Evolutionary conservation across 2,329 filamentous ascomycete species (phyloP), one percentile per base, ranked within the genome.

Genomic region (Trichoderma atroviride): DNA sequence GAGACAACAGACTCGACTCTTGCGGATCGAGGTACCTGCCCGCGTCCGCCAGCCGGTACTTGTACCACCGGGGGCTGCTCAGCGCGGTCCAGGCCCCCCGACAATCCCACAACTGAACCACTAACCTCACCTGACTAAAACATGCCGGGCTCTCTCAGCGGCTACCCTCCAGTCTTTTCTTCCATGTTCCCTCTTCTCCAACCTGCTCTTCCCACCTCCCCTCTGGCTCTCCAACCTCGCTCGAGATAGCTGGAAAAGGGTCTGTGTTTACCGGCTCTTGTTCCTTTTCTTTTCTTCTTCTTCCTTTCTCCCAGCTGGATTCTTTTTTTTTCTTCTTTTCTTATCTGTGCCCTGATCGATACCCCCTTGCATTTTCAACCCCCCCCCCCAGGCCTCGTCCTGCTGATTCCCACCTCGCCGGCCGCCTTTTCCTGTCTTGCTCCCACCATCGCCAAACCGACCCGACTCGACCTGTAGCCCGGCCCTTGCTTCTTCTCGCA

Each of bases 131-230:
- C 75, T 76, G 73, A 75, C 62, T 64, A 52, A 67, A 56, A 74
- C 68, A 74, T 73, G 73, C 74, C 74, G 75, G 74, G 73, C 74
- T 74, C 75, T 74, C 68, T 63, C 13, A 43, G 40, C 58, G 58
- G 71, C 69, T 58, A 71, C 71, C 72, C 71, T 11, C 31, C 9
- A 33, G 7, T 72, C 72, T 73, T 61, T 71, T 65, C 72, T 70
- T 7, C 7, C 19, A 19, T 69, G 59, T 24, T 62, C 63, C 60
- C 70, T 73, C 71, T 70, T 57, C 22, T 53, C 62, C 37, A 63
- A 29, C 69, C 71, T 70, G 71, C 71, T 72, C 72, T 70, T 69
- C 70, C 70, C 69, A 58, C 70, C 72, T 72, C 71, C 59, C 53
- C 33, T 57, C 67, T 69, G 64, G 35, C 64, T 64, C 29, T 31